phyloP scores from a whole-genome alignment of 257 asterid genomes.

The Hygrophila difformis region DNA sequence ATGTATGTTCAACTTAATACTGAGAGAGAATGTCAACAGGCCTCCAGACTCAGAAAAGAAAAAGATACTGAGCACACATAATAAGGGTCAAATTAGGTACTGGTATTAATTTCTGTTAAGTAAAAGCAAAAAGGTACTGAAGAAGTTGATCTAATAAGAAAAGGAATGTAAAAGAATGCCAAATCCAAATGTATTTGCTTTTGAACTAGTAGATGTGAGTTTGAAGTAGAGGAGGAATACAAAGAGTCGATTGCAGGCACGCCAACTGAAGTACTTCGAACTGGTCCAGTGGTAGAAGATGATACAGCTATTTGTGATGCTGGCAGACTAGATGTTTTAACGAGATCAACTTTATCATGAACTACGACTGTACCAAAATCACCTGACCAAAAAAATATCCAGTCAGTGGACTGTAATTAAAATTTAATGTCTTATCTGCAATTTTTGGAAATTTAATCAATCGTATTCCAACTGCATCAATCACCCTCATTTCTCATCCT shows the following conservation, averaged over 20 bases:
- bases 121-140: constrained; percentile 9
- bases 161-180: background rate
- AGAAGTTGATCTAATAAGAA: background rate
- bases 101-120: background rate
- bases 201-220: background rate
- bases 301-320: constrained; percentile 28
- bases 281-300: constrained; percentile 32
- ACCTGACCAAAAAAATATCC: constrained; percentile 38
- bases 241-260: constrained; percentile 32
- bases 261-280: constrained; percentile 27
- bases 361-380: constrained; percentile 80
- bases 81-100: background rate
- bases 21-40: no score
- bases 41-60: no score
- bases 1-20: no score
- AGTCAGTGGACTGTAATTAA: constrained; percentile 12
- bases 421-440: background rate
- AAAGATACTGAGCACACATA: background rate
- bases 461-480: no score
- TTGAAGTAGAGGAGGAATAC: constrained; percentile 31
- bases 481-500: background rate
- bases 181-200: constrained; percentile 5
- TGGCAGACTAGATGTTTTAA: constrained; percentile 28
- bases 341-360: constrained; percentile 45
- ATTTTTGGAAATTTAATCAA: no score